phyloP scores from a whole-genome alignment of 371 early-diverging fungal species.

The Sporodiniella umbellata region DNA sequence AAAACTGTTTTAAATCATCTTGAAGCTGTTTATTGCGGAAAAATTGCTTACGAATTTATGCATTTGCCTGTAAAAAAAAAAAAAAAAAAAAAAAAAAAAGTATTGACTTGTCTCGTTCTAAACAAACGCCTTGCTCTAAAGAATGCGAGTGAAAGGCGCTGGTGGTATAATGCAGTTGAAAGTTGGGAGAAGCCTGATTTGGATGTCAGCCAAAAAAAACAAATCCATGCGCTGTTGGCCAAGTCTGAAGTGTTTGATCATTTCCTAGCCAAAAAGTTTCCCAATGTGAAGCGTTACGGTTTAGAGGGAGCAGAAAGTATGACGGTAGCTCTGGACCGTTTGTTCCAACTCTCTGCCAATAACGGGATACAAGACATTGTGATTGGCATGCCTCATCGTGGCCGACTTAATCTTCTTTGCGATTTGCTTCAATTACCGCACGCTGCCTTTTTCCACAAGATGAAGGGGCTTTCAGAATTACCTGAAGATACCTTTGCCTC shows the following conservation, averaged over 20 bases:
- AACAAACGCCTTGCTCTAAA: no score
- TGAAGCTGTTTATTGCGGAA: slow-evolving; percentile 74
- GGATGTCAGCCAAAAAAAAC: slow-evolving; percentile 61
- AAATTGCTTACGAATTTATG: slow-evolving; percentile 91
- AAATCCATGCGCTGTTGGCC: slow-evolving; percentile 71
- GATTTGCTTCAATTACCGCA: slow-evolving; percentile 80
- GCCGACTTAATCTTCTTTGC: slow-evolving; percentile 88
- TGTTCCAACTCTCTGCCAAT: slow-evolving; percentile 71
- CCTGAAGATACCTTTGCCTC: slow-evolving; percentile 72
- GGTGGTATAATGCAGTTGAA: slow-evolving; percentile 89
- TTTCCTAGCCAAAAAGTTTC: slow-evolving; percentile 93
- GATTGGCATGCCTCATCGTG: slow-evolving; percentile 96
- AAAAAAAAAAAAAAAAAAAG: background rate
- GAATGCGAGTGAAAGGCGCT: slow-evolving; percentile 82
- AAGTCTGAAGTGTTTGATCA: slow-evolving; percentile 93
- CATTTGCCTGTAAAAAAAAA: slow-evolving; percentile 73
- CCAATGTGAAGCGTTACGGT: slow-evolving; percentile 94
- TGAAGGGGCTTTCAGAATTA: slow-evolving; percentile 88
- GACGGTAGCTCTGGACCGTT: slow-evolving; percentile 86
- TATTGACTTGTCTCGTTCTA: background rate
- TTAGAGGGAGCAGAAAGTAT: slow-evolving; percentile 96
- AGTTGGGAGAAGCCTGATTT: slow-evolving; percentile 60
- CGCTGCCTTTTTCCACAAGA: slow-evolving; percentile 85
- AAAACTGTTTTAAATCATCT: slow-evolving; percentile 72
- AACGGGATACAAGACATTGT: slow-evolving; percentile 77